Percentiles rank a stretch among this genome's conserved stretches.
These are phyloP conservation scores for Plasmodium malariae DNA, from an alignment of 169 alveolate genomes.

Conservation along the genomic window DNA sequence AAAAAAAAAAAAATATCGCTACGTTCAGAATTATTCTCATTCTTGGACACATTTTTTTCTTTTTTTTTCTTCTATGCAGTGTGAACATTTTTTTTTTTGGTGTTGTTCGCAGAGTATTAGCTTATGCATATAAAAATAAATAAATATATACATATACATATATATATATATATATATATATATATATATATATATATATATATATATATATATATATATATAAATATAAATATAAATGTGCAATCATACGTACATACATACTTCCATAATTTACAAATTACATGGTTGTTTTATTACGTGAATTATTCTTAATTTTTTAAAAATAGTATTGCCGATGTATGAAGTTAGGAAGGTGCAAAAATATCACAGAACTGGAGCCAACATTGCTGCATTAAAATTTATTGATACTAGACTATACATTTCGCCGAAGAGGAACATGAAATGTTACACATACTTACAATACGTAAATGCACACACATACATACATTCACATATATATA, in stretches of 20 bases:
- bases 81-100: conserved; percentile 1
- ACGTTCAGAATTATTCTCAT: conserved; percentile 40
- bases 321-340: background rate
- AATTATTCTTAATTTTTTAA: background rate
- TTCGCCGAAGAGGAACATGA: conserved; percentile 1
- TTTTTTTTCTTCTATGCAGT: conserved; percentile 15
- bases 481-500: background rate
- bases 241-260: no score
- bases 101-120: background rate
- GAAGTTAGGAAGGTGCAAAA: conserved; percentile 1
- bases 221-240: no score
- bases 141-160: no score
- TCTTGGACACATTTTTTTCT: background rate
- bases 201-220: no score
- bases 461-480: background rate
- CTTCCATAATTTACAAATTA: no score
- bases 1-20: conserved; percentile 8
- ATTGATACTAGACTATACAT: background rate
- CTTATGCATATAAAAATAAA: no score
- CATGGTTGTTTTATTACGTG: no score
- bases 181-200: no score
- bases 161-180: no score
- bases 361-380: conserved; percentile 10
- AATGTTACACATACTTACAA: conserved; percentile 23
- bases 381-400: background rate